Base-by-base conservation (phyloP, 2,329 filamentous ascomycete species). In the Fusarium sp. region DNA sequence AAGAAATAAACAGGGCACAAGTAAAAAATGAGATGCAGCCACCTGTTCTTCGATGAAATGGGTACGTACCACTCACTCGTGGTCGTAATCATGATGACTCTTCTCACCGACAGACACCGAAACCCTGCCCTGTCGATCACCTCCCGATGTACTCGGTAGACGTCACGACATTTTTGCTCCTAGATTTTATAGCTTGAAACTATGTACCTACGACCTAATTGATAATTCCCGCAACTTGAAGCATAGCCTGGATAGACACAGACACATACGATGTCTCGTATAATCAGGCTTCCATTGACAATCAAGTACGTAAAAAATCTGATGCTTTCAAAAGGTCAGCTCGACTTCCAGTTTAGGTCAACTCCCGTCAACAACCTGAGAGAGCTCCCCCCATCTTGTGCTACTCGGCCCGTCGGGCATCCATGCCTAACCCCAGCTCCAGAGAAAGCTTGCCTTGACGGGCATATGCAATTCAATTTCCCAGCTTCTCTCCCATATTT, bases 51-150 rank as follows among this genome's bases (percentile, higher is more conserved):
- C 34, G 34, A 38, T 6, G 4, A 33, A 13, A 16, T 25, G 7
- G 34, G 9, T 49, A 49, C 44, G 44, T 49, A 49, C 25, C 4
- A 23, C 11, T 49, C 4, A 23, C 11, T 49, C 31, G 53, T 27
- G 61, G 57, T 38, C 33, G 53, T 56, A 64, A 61, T 64, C 56
- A 23, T 44, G 42, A 46, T 44, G 42, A 46, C 29, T 64, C 59
- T 40, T 69, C 58, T 69, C 58, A 71, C 68, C 68, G 58, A 71
- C 62, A 58, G 55, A 55, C 62, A 62, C 66, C 33, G 62, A 62
- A 31, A 23, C 38, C 31, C 38, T 50, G 40, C 50, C 50, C 50
- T 54, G 50, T 34, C 29, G 49, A 25, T 54, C 27, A n/a, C 31
- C 27, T 34, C 38, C 42, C 33, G 13, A 58, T 53, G 25, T 20